phyloP scores from a whole-genome alignment of 1,139 yeast species.

The Eremothecium coryli region DNA sequence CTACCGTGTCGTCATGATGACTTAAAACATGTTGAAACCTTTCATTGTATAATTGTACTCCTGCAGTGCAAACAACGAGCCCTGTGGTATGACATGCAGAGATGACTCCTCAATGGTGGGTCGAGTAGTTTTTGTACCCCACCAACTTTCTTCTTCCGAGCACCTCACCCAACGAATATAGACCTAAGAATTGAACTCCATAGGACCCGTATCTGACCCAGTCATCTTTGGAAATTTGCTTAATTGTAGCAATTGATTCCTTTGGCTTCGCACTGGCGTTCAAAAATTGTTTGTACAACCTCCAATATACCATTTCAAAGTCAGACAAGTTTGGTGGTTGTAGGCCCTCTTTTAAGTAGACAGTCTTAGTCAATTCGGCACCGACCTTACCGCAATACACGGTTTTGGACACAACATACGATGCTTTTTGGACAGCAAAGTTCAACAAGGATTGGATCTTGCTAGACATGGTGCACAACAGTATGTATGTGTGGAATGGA shows the following conservation, averaged over 20 bases:
- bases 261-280: slow-evolving; percentile 40
- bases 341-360: slow-evolving; percentile 83
- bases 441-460: slow-evolving; percentile 24
- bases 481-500: too few species aligned
- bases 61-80: too few species aligned
- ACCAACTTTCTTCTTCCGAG: slow-evolving; percentile 90
- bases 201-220: slow-evolving; percentile 63
- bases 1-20: neutral
- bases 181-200: slow-evolving; percentile 78
- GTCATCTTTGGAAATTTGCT: slow-evolving; percentile 48
- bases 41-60: too few species aligned
- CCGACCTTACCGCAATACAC: slow-evolving; percentile 87
- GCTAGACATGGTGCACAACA: slow-evolving; percentile 23
- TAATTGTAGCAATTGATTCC: slow-evolving; percentile 30
- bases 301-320: slow-evolving; percentile 67
- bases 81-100: too few species aligned
- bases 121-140: slow-evolving; percentile 46
- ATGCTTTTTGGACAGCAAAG: slow-evolving; percentile 19
- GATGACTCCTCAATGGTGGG: slow-evolving; percentile 6
- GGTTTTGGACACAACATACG: slow-evolving; percentile 37
- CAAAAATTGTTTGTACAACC: slow-evolving; percentile 37
- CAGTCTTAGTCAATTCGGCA: slow-evolving; percentile 80
- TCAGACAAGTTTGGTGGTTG: slow-evolving; percentile 82
- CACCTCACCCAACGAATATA: slow-evolving; percentile 91
- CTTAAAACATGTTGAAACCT: too few species aligned